Evolutionary conservation across 2,329 filamentous ascomycete genomes (phyloP).

Genomic region (Rhynchosporium agropyri): DNA sequence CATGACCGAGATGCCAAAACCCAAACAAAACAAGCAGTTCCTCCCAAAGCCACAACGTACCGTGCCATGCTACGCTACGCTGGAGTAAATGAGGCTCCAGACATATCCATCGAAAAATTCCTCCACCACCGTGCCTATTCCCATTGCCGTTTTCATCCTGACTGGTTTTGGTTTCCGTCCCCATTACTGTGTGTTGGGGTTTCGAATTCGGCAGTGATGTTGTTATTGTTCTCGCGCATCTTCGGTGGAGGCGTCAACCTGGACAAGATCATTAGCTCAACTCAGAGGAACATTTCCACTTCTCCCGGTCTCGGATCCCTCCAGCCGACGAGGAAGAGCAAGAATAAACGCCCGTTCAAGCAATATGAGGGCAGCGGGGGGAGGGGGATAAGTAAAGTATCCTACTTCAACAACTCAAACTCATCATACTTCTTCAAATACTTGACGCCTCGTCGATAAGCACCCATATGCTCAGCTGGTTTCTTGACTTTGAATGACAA

Average conservation of each 20-base stretch:
- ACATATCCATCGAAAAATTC: neutral
- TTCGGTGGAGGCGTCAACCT: slow-evolving; percentile 16
- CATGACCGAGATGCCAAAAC: neutral
- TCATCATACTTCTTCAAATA: slow-evolving; percentile 72
- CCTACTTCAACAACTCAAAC: slow-evolving; percentile 78
- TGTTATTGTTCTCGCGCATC: neutral
- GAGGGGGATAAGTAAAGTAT: slow-evolving; percentile 38
- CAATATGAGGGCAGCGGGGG: neutral
- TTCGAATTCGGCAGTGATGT: neutral
- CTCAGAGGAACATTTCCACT: neutral
- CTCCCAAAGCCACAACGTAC: neutral
- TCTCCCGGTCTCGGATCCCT: neutral
- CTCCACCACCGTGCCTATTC: neutral
- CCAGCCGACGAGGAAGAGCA: neutral
- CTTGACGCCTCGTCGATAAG: slow-evolving; percentile 70
- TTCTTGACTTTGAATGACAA: slow-evolving; percentile 49
- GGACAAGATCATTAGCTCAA: neutral
- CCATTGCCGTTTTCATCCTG: neutral
- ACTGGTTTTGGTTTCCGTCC: neutral
- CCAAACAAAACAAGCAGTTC: neutral
- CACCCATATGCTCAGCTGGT: slow-evolving; percentile 61
- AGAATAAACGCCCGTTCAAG: neutral
- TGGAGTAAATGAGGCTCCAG: neutral
- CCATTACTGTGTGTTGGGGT: neutral
- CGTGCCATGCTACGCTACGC: neutral